Conservation (phyloP, 1,284 basidiomycete species). For the Heterobasidion irregulare region DNA sequence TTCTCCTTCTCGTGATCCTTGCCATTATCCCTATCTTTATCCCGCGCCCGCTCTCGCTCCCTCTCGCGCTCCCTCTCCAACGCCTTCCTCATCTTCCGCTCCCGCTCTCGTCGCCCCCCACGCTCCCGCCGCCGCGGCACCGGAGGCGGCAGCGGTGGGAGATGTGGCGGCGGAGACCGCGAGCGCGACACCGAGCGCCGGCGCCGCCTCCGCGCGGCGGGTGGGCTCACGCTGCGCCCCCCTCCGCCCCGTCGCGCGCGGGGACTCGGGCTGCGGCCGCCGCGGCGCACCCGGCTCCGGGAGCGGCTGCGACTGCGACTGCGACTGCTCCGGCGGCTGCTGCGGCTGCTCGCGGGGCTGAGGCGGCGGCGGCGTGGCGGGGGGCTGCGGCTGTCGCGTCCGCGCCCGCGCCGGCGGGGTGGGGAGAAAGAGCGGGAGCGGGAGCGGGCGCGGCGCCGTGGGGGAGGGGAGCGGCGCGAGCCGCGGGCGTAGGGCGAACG, state of each 20-base stretch:
- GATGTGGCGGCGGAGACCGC: constrained; percentile 4
- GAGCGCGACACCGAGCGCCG: constrained; percentile 11
- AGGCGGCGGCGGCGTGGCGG: constrained; percentile 45
- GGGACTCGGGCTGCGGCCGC: not conserved
- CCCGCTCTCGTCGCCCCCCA: not conserved
- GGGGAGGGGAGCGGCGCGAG: constrained; percentile 29
- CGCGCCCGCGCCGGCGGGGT: constrained; percentile 31
- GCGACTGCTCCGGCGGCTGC: constrained; percentile 30
- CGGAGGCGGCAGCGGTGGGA: constrained; percentile 12
- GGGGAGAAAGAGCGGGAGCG: constrained; percentile 35
- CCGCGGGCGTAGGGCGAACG: constrained; percentile 29
- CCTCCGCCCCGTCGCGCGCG: not conserved
- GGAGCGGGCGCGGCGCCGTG: constrained; percentile 16
- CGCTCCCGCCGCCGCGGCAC: constrained; percentile 12
- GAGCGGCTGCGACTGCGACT: not conserved
- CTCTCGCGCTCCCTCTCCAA: not conserved
- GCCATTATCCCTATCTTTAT: constrained; percentile 1
- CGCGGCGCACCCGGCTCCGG: not conserved
- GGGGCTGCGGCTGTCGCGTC: constrained; percentile 46
- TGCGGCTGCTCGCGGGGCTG: constrained; percentile 33
- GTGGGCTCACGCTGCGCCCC: constrained; percentile 12
- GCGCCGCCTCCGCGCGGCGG: constrained; percentile 1
- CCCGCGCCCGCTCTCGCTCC: constrained; percentile 2
- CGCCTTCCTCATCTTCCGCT: not conserved
- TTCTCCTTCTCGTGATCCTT: not conserved